Conservation (phyloP, 2,329 filamentous ascomycete genomes). For the Alternaria solani region DNA sequence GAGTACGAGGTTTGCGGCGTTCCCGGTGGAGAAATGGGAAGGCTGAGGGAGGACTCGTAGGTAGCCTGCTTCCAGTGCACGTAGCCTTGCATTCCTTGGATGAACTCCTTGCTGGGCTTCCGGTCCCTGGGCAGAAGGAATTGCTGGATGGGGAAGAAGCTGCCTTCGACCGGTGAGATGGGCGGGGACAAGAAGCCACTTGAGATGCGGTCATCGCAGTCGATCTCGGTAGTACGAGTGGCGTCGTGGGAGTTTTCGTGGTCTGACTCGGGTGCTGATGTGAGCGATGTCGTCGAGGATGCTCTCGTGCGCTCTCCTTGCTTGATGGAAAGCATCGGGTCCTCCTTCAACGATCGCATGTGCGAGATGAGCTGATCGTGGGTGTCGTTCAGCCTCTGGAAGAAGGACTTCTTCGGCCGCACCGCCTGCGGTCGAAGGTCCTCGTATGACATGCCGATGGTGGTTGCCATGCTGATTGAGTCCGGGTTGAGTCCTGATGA, state of each 20-base stretch:
- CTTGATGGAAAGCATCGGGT: not conserved
- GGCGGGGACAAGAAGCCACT: constrained; percentile 11
- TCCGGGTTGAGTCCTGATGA: not conserved
- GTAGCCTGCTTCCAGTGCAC: constrained; percentile 17
- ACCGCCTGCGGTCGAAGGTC: constrained; percentile 17
- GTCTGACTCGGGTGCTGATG: constrained; percentile 13
- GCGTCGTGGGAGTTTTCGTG: constrained; percentile 10
- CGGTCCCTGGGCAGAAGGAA: constrained; percentile 14
- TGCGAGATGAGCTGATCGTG: constrained; percentile 19
- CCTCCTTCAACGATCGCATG: constrained; percentile 20
- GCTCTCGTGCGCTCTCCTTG: constrained; percentile 11
- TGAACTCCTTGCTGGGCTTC: constrained; percentile 9
- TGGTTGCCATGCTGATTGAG: constrained; percentile 19
- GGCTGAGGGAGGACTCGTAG: constrained; percentile 5
- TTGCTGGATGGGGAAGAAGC: constrained; percentile 17
- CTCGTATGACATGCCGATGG: constrained; percentile 19
- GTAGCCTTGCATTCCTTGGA: constrained; percentile 19
- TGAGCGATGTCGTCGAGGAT: constrained; percentile 10
- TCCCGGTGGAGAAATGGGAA: constrained; percentile 10
- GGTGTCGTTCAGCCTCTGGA: constrained; percentile 24
- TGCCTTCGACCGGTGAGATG: constrained; percentile 9
- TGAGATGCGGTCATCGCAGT: not conserved
- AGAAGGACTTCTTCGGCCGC: constrained; percentile 24
- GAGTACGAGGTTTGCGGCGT: constrained; percentile 12
- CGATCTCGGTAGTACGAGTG: constrained; percentile 10